These are phyloP conservation scores for Cyathus striatus DNA, from an alignment of 768 basidiomycete species.

Conservation along the genomic window DNA sequence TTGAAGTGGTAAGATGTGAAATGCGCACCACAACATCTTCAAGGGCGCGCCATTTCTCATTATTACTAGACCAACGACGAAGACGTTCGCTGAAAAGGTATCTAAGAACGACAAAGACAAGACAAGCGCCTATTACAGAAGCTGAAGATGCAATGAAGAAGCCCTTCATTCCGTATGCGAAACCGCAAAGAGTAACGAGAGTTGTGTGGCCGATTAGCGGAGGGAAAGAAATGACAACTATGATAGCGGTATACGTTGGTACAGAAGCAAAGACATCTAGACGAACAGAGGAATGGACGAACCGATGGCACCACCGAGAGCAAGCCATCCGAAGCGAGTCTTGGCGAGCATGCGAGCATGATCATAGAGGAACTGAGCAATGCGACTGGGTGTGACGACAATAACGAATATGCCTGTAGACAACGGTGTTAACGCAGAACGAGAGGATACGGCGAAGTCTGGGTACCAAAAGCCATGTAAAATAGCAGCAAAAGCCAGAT, in stretches of 20 bases:
- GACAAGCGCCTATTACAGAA: constrained; percentile 58
- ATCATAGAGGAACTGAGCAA: constrained; percentile 71
- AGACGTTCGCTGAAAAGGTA: constrained; percentile 51
- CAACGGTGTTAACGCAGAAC: background rate
- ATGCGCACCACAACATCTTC: constrained; percentile 74
- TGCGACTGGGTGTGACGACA: constrained; percentile 55
- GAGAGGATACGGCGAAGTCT: background rate
- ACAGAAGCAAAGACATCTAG: too few species aligned
- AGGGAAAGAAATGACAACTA: constrained; percentile 50
- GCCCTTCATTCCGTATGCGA: constrained; percentile 79
- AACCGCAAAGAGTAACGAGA: constrained; percentile 64
- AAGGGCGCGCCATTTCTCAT: constrained; percentile 73
- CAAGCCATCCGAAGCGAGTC: constrained; percentile 57
- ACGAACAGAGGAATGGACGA: constrained; percentile 14
- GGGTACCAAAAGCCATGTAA: constrained; percentile 41
- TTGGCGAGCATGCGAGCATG: constrained; percentile 55
- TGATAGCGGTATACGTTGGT: constrained; percentile 2
- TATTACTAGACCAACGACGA: constrained; percentile 53
- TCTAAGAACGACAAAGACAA: constrained; percentile 59
- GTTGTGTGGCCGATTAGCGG: constrained; percentile 69
- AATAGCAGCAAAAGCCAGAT: constrained; percentile 57
- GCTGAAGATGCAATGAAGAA: constrained; percentile 59
- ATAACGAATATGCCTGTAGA: constrained; percentile 33
- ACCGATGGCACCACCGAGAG: constrained; percentile 50
- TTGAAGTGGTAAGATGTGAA: too few species aligned